Evolutionary conservation across 208 protist species (phyloP).

Genomic region (Crithidia thermophila): DNA sequence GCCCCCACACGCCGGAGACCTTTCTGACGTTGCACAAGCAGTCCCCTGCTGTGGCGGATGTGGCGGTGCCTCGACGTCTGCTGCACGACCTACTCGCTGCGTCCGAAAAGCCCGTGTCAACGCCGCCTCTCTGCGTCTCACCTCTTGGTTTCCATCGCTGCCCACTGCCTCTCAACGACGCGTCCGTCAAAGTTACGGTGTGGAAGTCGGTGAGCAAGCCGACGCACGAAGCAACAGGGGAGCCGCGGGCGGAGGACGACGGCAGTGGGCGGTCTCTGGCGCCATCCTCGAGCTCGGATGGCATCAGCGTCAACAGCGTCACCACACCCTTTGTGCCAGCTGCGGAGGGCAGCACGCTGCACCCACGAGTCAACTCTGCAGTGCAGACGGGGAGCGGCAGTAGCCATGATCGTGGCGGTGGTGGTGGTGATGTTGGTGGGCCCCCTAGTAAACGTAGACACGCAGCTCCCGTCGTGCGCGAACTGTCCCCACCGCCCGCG

Average conservation of each 20-base stretch:
- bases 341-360: no score
- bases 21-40: slow-evolving; percentile 4
- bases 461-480: not conserved
- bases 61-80: not conserved
- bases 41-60: not conserved
- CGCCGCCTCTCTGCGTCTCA: not conserved
- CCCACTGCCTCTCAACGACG: not conserved
- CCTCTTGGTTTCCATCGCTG: slow-evolving; percentile 1
- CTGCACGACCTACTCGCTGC: slow-evolving; percentile 1
- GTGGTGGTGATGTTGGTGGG: no score
- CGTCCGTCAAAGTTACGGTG: not conserved
- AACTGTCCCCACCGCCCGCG: slow-evolving; percentile 18
- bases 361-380: no score
- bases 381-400: no score
- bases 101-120: not conserved
- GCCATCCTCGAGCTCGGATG: slow-evolving; percentile 12
- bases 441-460: no score
- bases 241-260: not conserved
- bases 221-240: not conserved
- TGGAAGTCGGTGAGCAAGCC: not conserved
- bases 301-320: slow-evolving; percentile 14
- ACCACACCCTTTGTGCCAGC: slow-evolving; percentile 2
- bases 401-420: no score
- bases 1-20: slow-evolving; percentile 4
- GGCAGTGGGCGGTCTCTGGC: not conserved